Evolutionary conservation across 768 basidiomycete species (phyloP), one percentile per base, ranked within the genome.

Genomic region (Tylopilus sp.): DNA sequence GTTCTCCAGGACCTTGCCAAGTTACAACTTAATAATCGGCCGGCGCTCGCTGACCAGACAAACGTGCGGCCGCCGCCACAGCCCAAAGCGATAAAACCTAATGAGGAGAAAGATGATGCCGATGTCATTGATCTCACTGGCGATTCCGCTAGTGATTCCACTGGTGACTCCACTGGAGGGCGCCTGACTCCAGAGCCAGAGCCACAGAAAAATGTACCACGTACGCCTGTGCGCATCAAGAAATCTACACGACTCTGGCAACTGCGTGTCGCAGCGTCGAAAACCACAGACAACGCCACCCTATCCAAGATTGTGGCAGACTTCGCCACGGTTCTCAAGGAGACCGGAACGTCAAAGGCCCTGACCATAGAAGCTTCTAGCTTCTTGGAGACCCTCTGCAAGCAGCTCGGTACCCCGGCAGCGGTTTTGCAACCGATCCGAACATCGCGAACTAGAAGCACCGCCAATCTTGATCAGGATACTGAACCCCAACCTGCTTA

Each of bases 351-450:
- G 41, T 88, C 86, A 53, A 78, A 77, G 59, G 80, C 79, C 45
- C 63, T 87, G 60, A 89, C 83, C 31, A 84, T 80, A 66, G 86
- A 89, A 56, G 88, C 81, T 7, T 87, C 85, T 61, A 68, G 74
- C 22, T 86, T 91, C 68, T 69, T 91, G 49, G 87, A 89, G 58
- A 77, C 80, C 26, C 64, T 91, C 57, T 76, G 80, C 68, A 86
- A 85, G 66, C 87, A 86, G 62, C 76, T 91, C 40, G 80, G 78
- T 33, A 83, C 87, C 65, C 84, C 87, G 30, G 81, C 82, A 19
- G 79, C 82, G 34, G 81, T 79, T 58, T 69, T 76, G 28, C 63
- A 68, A 37, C 85, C 86, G 6, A 61, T 82, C 62, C 76, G 85
- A 74, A 68, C 66, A 63, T 75, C 67, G 47, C 69, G 52, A 67